A percentile compares a stretch with the other conserved stretches of the same genome.
Evolutionary conservation across 768 basidiomycete genomes (phyloP).

Genomic region (Rhizopogon vulgaris): DNA sequence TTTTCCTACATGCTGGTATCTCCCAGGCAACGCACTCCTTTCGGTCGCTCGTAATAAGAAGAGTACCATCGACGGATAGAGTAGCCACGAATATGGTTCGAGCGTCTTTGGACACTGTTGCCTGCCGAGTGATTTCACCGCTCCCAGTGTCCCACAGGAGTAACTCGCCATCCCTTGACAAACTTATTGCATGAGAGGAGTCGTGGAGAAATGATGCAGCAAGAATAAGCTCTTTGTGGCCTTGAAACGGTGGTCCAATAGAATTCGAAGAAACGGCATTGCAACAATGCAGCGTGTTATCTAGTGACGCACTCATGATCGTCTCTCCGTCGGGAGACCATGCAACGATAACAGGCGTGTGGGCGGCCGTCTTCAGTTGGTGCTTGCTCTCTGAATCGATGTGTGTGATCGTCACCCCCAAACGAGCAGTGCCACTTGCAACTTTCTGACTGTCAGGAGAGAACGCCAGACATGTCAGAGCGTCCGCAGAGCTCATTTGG

Average conservation of each 20-base stretch:
- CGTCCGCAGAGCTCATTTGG: background rate
- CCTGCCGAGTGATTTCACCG: background rate
- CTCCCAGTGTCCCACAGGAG: background rate
- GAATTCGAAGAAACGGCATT: conserved; percentile 12
- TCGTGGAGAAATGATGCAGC: background rate
- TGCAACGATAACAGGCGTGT: conserved; percentile 8
- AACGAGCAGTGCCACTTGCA: background rate
- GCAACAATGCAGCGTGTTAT: conserved; percentile 25
- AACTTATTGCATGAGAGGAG: background rate
- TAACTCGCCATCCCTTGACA: background rate
- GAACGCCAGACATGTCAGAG: background rate
- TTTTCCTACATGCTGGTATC: background rate
- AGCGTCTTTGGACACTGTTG: background rate
- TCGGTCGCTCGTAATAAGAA: background rate
- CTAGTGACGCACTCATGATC: conserved; percentile 23
- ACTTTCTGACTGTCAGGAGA: background rate
- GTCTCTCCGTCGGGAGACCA: conserved; percentile 22
- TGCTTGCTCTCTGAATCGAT: background rate
- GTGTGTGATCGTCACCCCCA: background rate
- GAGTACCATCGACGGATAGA: background rate
- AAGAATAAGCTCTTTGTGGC: conserved; percentile 7
- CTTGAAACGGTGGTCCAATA: conserved; percentile 19
- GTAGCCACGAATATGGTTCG: background rate
- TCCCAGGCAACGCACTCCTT: background rate
- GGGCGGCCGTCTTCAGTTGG: background rate